Percentiles rank a stretch among this genome's conserved stretches.
phyloP scores from a whole-genome alignment of 352 stramenopile species.

The Thalassiosira hispida region DNA sequence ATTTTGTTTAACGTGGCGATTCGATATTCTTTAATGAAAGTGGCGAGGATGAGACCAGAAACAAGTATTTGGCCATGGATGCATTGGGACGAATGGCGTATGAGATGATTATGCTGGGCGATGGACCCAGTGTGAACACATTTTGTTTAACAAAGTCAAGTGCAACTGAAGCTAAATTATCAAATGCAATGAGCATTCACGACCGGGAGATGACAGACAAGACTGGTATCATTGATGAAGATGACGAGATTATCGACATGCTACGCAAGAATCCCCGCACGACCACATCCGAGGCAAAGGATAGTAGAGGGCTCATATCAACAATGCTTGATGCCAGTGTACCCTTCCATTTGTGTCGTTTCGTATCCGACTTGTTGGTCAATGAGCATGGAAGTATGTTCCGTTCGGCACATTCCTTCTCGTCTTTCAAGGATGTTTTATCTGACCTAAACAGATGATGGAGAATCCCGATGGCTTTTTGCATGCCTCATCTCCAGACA shows the following conservation, averaged over 20 bases:
- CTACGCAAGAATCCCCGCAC: background rate
- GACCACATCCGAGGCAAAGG: conserved; percentile 8
- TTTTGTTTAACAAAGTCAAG: too few species aligned
- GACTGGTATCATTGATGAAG: background rate
- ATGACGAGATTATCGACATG: background rate
- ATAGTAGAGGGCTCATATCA: conserved; percentile 17
- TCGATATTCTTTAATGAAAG: background rate
- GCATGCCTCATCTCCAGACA: conserved; percentile 23
- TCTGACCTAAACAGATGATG: conserved; percentile 51
- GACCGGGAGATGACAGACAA: background rate
- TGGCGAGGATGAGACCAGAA: conserved; percentile 9
- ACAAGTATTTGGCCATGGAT: conserved; percentile 25
- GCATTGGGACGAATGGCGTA: conserved; percentile 37
- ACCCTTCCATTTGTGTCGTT: conserved; percentile 36
- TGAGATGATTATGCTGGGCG: conserved; percentile 6
- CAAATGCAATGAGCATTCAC: background rate
- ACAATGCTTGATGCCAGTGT: conserved; percentile 31
- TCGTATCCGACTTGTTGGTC: conserved; percentile 38
- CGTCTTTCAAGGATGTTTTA: conserved; percentile 37
- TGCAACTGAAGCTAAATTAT: too few species aligned
- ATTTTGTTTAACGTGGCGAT: conserved; percentile 24
- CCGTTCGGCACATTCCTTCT: conserved; percentile 36
- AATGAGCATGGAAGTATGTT: conserved; percentile 15
- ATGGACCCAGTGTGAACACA: background rate
- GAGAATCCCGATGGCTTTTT: conserved; percentile 42